phyloP scores from a whole-genome alignment of 2,329 filamentous ascomycete species.

The Claviceps paspali region DNA sequence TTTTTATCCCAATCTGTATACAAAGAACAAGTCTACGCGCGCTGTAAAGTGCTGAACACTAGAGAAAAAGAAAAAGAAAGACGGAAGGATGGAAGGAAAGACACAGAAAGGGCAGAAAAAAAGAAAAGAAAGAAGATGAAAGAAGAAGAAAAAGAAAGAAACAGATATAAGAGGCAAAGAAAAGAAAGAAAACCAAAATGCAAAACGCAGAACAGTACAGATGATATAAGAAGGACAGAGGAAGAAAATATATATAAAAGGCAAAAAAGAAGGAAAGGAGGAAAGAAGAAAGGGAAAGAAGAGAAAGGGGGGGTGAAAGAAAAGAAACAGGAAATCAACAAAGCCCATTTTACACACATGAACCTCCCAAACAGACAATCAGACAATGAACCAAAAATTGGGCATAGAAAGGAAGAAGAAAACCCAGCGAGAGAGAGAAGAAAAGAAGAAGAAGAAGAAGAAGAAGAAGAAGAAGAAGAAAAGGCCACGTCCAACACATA shows the following conservation, averaged over 20 bases:
- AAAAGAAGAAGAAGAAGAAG: neutral
- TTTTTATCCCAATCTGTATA: too few species aligned
- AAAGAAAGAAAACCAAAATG: too few species aligned
- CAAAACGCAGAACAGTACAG: too few species aligned
- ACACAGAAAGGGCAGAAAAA: neutral
- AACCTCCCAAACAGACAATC: neutral
- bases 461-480: neutral
- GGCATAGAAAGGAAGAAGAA: neutral
- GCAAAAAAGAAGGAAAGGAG: neutral
- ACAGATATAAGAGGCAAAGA: too few species aligned
- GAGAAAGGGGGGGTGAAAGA: neutral
- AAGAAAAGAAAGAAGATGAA: neutral
- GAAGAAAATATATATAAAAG: too few species aligned
- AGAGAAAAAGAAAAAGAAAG: neutral
- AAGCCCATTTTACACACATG: too few species aligned
- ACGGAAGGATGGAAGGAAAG: neutral
- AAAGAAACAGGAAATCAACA: neutral
- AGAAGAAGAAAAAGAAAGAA: too few species aligned
- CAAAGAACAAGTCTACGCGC: too few species aligned
- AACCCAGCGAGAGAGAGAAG: too few species aligned
- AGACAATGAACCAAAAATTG: neutral
- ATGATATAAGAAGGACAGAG: too few species aligned
- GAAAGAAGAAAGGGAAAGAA: neutral
- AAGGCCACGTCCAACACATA: neutral
- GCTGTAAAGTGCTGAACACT: too few species aligned